Evolutionary conservation across 306 rosid genomes (phyloP), one percentile per base, ranked within the genome.

Genomic region (Lupinus albus): DNA sequence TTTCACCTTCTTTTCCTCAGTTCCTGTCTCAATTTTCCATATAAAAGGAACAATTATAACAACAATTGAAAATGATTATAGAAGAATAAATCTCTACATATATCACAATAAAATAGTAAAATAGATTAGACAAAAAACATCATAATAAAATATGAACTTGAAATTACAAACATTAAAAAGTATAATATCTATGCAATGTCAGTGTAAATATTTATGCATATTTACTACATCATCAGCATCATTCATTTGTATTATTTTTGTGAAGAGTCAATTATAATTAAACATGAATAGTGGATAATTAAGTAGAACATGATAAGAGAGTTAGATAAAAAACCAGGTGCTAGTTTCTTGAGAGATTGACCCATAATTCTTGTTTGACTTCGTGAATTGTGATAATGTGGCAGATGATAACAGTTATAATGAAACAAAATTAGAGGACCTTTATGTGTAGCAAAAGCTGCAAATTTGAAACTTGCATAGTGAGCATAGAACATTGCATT

Each of bases 251-350:
- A n/a, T n/a, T n/a, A n/a, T n/a, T n/a, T n/a, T n/a, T n/a, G n/a
- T n/a, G n/a, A 17, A 46, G 35, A 30, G 5, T 30, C 4, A 30
- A 52, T 3, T 18, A 39, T 18, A 1, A 6, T 39, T 67, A 39
- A 47, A 7, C 10, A 45, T n/a, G n/a, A n/a, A n/a, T n/a, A n/a
- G n/a, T n/a, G n/a, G n/a, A 14, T 9, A 68, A 7, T n/a, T 25
- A 13, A 14, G 8, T 10, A 49, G 6, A 8, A 44, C 0, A 57
- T 9, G 20, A 66, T 36, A 65, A 72, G 12, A 60, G 65, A 11
- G 76, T 49, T 61, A 71, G 61, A 64, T 49, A 59, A 13, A 10
- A 67, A 84, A 84, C 95, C 89, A 11, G 87, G 41, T 66, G 80
- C 33, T 7, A 69, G 15, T 67, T 74, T 82, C 75, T 42, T 61